Base-by-base conservation (phyloP, 2,329 filamentous ascomycete genomes). In the Phaeosphaeriaceae sp. region DNA sequence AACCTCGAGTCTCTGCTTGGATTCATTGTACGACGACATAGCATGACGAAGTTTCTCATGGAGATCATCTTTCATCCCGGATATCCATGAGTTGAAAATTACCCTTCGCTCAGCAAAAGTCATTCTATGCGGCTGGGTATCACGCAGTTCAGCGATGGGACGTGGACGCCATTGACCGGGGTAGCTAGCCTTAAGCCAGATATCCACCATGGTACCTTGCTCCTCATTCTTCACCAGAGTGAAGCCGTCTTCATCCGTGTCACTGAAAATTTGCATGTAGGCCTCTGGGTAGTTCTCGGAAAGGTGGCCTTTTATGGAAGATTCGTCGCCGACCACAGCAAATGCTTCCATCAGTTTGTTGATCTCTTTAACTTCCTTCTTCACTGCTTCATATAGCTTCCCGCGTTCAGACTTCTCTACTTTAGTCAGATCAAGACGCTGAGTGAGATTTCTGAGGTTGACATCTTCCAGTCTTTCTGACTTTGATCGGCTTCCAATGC, bases 401-500 rank as follows among this genome's bases (percentile, higher is more conserved):
- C 0, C 21, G 18, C 32, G 64, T 55, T 15, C 11, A 32, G 13
- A 58, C 39, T 6, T 56, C 29, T 3, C 66, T 37, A 13, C 42
- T 46, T 3, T 77, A 71, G 6, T 34, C 9, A 34, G 32, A 34
- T 34, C 8, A 16, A 34, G 32, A 15, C 32, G 32, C n/a, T 7
- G 16, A 6, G 32, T 13, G n/a, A 34, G 32, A 8, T 12, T 17
- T 7, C n/a, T 34, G 9, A 88, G 74, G 46, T 83, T 86, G n/a
- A 80, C 62, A 0, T 63, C 61, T 8, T 79, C 60, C 0, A 89
- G 67, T 1, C 70, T 58, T 28, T 81, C 77, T 0, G 82, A 84
- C 50, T 84, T 83, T 1, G 79, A 83, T 9, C 77, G 77, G 1
- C 77, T 78, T 0, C 87, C 86, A 11, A 89, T 82, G 0, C 86